These are phyloP conservation scores for Stemphylium vesicarium DNA, from an alignment of 2,329 filamentous ascomycete species.

Conservation along the genomic window DNA sequence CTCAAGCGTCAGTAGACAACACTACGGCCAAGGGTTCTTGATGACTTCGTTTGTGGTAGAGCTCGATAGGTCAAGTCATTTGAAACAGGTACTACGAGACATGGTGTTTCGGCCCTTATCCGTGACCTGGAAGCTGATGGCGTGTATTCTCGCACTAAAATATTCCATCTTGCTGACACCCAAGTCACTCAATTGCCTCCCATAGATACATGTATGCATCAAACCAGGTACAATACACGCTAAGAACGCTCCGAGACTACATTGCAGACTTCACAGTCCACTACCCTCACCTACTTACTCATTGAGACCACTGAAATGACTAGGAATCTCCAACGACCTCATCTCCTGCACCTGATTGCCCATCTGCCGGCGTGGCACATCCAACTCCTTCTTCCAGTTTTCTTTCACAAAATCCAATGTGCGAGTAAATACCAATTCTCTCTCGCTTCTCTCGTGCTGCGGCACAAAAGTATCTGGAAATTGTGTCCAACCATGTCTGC, in stretches of 20 bases:
- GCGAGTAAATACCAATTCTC: slow-evolving; percentile 45
- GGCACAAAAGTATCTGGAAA: slow-evolving; percentile 49
- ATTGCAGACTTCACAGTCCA: not conserved
- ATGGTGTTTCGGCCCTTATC: not conserved
- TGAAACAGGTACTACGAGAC: no score
- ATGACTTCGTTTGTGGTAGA: no score
- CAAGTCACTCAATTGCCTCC: no score
- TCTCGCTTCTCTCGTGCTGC: slow-evolving; percentile 47
- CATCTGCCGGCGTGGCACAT: slow-evolving; percentile 12
- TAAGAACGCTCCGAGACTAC: not conserved
- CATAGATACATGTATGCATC: no score
- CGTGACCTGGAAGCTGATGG: not conserved
- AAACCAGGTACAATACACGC: no score
- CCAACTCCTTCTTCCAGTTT: slow-evolving; percentile 41
- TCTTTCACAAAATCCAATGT: slow-evolving; percentile 48
- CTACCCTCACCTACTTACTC: not conserved
- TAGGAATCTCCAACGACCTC: slow-evolving; percentile 28
- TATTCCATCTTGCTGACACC: not conserved
- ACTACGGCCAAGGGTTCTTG: no score
- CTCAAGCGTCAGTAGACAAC: no score
- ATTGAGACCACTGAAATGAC: slow-evolving; percentile 9
- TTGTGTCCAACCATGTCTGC: slow-evolving; percentile 53
- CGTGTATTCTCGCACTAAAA: not conserved
- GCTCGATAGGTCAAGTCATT: no score
- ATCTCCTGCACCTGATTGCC: slow-evolving; percentile 26